These are phyloP conservation scores for Phytophthora multivora DNA, from an alignment of 352 stramenopile genomes.

Conservation along the genomic window DNA sequence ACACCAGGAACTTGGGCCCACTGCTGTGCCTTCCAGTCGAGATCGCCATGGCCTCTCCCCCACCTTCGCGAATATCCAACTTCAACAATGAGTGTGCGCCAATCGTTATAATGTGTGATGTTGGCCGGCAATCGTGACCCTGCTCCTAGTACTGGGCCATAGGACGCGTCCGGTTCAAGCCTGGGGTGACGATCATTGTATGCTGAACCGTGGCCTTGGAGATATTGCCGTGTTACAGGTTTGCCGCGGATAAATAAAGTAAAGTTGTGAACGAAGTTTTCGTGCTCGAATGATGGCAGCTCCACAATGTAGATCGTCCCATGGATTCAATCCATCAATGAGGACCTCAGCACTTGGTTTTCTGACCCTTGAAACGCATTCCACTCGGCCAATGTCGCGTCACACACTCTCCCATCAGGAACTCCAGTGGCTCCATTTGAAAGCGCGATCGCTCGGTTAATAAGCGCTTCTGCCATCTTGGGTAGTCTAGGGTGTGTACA, in stretches of 20 bases:
- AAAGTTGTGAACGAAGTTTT: background rate
- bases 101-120: background rate
- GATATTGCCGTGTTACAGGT: too few species aligned
- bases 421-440: too few species aligned
- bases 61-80: background rate
- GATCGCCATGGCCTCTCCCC: background rate
- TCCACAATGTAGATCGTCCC: background rate
- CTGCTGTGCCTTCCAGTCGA: constrained; percentile 7
- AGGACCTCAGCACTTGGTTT: background rate
- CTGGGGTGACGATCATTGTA: too few species aligned
- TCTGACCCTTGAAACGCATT: background rate
- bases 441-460: too few species aligned
- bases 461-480: too few species aligned
- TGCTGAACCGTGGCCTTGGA: too few species aligned
- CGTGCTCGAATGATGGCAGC: background rate
- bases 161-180: too few species aligned
- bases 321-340: constrained; percentile 5
- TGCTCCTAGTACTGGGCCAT: too few species aligned
- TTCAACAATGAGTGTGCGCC: constrained; percentile 5
- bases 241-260: too few species aligned
- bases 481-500: too few species aligned
- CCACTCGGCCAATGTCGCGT: background rate
- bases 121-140: too few species aligned
- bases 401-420: too few species aligned
- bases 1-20: background rate